Evolutionary conservation across 345 rosid genomes (phyloP).

Genomic region (Salix suchowensis): DNA sequence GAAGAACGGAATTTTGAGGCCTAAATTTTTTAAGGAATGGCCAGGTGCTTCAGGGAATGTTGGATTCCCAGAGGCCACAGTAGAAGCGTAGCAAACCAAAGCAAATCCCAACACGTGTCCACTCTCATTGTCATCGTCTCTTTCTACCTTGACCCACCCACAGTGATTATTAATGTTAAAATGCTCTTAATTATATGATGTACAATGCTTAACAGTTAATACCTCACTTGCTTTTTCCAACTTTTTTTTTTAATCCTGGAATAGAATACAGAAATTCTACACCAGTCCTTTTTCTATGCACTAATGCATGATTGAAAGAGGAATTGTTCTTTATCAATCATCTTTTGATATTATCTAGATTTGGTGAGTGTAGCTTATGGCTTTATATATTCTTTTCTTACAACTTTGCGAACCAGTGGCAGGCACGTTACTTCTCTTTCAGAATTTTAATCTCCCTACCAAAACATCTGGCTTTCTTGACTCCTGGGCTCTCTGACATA

Average conservation of each 20-base stretch:
- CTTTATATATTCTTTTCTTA: slow-evolving; percentile 40
- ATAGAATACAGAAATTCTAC: slow-evolving; percentile 7
- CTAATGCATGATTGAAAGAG: slow-evolving; percentile 38
- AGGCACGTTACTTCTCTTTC: slow-evolving; percentile 39
- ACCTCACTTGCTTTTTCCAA: slow-evolving; percentile 10
- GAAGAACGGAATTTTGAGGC: slow-evolving; percentile 22
- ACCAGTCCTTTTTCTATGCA: slow-evolving; percentile 20
- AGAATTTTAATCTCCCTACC: slow-evolving; percentile 1
- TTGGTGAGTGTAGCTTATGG: slow-evolving; percentile 27
- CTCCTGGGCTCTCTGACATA: slow-evolving; percentile 27
- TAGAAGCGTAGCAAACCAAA: slow-evolving; percentile 24
- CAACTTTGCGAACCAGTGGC: slow-evolving; percentile 43
- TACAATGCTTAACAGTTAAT: slow-evolving; percentile 34
- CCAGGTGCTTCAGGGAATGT: slow-evolving; percentile 41
- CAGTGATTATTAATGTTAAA: neutral
- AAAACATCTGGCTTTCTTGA: slow-evolving; percentile 24
- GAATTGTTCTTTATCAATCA: slow-evolving; percentile 34
- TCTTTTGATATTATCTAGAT: slow-evolving; percentile 36
- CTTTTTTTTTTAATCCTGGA: neutral
- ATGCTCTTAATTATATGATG: slow-evolving; percentile 1
- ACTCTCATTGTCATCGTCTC: slow-evolving; percentile 6
- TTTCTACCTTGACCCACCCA: slow-evolving; percentile 21
- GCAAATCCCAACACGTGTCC: slow-evolving; percentile 21
- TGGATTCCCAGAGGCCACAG: slow-evolving; percentile 42
- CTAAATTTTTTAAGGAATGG: slow-evolving; percentile 9